Base-by-base conservation (phyloP, 768 basidiomycete genomes). In the Candolleomyces aberdarensis region DNA sequence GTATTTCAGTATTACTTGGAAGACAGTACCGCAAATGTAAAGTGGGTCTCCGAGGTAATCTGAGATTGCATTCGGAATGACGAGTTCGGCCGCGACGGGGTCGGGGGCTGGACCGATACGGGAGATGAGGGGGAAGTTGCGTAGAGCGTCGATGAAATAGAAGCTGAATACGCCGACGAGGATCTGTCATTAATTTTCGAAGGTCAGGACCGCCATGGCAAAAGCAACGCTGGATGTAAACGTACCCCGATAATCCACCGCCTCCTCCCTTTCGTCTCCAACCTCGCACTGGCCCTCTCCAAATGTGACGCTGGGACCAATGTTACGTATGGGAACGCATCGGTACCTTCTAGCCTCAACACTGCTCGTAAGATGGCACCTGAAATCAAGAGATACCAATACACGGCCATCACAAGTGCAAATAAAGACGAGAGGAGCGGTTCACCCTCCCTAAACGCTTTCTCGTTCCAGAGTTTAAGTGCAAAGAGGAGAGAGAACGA, bases 201-300 rank as follows among this genome's bases (percentile, higher is more conserved):
- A 17, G 36, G 11, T 19, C 19, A 43, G 26, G 40, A n/a, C 67
- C 97, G 26, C 26, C 26, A 26, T 26, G 26, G 26, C 3, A 26
- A 26, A 26, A 26, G 26, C 3, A 26, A 26, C 26, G 3, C 26
- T 26, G 26, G 26, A 26, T 26, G 26, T 26, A 26, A 26, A 26
- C 26, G 26, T 26, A 26, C 26, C 26, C 26, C 26, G 3, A 26
- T 26, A 43, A 43, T 11, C 41, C 11, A 43, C 41, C 41, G 11
- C 59, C n/a, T 15, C 11, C 55, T 22, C 2, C 56, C 20, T n/a
- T 36, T 52, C 0, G 47, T 31, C 41, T 72, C 70, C 41, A 65
- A 17, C 36, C 67, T 60, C 31, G 64, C 60, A 43, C 74, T 76
- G 11, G 69, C 63, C 29, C 74, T 63, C 63, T 78, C 76, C 40